Base-by-base conservation (phyloP, 176 grass and related monocot genomes). In the Oropetium thomaeum region DNA sequence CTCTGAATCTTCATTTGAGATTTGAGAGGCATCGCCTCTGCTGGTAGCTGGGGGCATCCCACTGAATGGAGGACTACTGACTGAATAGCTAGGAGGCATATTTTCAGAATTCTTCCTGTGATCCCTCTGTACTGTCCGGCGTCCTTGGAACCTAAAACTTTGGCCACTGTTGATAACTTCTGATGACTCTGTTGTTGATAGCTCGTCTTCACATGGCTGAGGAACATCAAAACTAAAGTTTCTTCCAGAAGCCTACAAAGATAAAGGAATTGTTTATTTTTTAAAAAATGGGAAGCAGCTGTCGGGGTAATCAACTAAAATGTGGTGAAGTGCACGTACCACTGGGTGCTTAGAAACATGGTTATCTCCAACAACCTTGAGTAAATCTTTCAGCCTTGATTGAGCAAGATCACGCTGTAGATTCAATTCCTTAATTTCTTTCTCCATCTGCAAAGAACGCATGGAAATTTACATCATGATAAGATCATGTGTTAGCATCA, bases 341-440 rank as follows among this genome's bases (percentile, higher is more conserved):
- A 58, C 45, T 13, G 66, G 43, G 28, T 60, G 88, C 70, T 78
- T 89, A 33, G 79, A 81, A 52, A 49, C 77, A 81, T 75, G 75
- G 23, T 86, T 92, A 35, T 94, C 87, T 48, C 91, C 89, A 79
- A 94, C 83, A 86, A 78, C 84, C 51, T 82, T 65, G 49, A 92
- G 87, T 77, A 94, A 81, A 86, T 90, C 87, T 55, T 89, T 79
- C 25, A 92, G 72, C 69, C 89, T 83, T 62, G 96, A 95, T 29
- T 90, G 84, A 86, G 89, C 87, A 20, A 92, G 59, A 78, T 98
- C 89, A 48, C 84, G 76, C 58, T 98, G 89, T 78, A 58, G 74
- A 68, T 89, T 98, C 80, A 98, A 69, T 64, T 94, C 89, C 84
- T 83, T 92, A 48, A 98, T 95, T 87, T 98, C 86, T 69, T 84